Evolutionary conservation across 352 stramenopile species (phyloP).

Genomic region (Thraustochytrium striatum): DNA sequence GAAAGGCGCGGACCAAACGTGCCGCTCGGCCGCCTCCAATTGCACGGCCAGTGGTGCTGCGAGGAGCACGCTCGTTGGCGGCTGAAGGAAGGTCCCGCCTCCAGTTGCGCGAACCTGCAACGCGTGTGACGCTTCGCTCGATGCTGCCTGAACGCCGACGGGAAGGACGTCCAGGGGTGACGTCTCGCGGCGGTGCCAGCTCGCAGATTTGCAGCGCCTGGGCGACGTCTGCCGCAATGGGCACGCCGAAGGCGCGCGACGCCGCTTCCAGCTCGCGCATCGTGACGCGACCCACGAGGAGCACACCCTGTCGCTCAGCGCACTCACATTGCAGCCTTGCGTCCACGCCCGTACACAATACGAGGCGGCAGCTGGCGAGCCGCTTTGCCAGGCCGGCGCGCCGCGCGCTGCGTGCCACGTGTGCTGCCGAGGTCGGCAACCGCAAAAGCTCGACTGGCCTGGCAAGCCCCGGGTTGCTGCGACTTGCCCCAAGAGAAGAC

Average conservation of each 20-base stretch:
- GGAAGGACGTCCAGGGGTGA: neutral
- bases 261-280: slow-evolving; percentile 1
- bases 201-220: neutral
- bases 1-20: neutral
- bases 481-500: neutral
- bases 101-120: neutral
- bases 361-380: neutral
- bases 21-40: neutral
- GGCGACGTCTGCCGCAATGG: slow-evolving; percentile 2
- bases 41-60: neutral
- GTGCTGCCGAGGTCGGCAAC: neutral
- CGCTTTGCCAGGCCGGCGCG: neutral
- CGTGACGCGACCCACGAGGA: neutral
- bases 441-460: too few relatives aligned
- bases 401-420: neutral
- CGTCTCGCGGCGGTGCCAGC: neutral
- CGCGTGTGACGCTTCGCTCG: too few relatives aligned
- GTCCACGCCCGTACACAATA: neutral
- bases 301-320: too few relatives aligned
- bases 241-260: neutral
- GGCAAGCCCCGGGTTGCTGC: neutral
- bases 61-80: neutral
- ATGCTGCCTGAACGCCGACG: neutral
- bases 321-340: neutral
- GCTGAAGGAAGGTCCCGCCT: neutral